Percentiles rank a stretch among this genome's conserved stretches.
Conservation (phyloP, 2,329 filamentous ascomycete species). For the Colletotrichum tropicicola region DNA sequence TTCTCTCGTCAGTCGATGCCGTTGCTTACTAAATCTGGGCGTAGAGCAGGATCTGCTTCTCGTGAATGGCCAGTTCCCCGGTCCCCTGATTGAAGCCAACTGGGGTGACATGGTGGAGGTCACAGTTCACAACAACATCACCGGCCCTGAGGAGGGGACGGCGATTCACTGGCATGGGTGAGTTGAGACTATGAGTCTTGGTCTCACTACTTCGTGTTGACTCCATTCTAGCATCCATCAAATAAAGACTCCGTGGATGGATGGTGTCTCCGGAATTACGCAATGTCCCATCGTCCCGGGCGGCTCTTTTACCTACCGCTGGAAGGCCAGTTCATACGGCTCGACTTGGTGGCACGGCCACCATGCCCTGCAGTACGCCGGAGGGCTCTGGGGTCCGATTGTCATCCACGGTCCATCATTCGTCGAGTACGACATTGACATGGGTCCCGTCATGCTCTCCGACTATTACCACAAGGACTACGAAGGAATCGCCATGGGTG, state of each 20-base stretch:
- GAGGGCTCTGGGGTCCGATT: constrained; percentile 67
- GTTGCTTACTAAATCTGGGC: no score
- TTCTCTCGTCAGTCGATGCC: background rate
- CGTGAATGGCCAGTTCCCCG: constrained; percentile 20
- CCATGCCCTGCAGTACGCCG: constrained; percentile 54
- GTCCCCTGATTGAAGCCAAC: constrained; percentile 21
- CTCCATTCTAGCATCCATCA: constrained; percentile 14
- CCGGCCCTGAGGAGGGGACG: constrained; percentile 25
- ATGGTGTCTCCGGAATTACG: constrained; percentile 61
- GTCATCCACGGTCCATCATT: constrained; percentile 64
- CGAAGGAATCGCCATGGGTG: constrained; percentile 53
- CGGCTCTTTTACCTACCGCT: constrained; percentile 62
- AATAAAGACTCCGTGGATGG: constrained; percentile 41
- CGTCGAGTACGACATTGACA: constrained; percentile 64
- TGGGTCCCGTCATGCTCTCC: constrained; percentile 63
- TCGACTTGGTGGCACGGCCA: constrained; percentile 70
- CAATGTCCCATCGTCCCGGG: constrained; percentile 63
- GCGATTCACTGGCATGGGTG: constrained; percentile 29
- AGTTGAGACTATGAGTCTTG: background rate
- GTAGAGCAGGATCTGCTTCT: constrained; percentile 14
- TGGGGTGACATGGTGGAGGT: constrained; percentile 23
- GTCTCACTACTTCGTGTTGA: background rate
- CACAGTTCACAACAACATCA: constrained; percentile 26
- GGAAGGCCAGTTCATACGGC: constrained; percentile 62
- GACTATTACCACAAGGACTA: constrained; percentile 67